A percentile compares a stretch with the other conserved stretches of the same genome.
phyloP scores from a whole-genome alignment of 441 rosid genomes.

The Pelargonium fulgidum region DNA sequence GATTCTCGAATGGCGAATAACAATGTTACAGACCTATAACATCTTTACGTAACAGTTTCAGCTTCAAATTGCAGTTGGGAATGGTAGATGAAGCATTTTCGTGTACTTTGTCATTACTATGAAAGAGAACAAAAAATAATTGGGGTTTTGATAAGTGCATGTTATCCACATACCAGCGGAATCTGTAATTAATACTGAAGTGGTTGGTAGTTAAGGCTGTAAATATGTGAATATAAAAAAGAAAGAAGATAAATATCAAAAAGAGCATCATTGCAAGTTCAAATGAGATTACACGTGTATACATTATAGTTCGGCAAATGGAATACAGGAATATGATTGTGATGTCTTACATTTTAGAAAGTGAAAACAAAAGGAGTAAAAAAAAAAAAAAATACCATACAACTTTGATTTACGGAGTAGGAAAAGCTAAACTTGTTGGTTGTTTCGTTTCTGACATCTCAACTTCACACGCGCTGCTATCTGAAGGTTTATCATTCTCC shows the following conservation, averaged over 20 bases:
- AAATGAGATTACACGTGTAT: neutral
- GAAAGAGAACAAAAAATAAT: too few relatives aligned
- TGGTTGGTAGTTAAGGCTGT: too few relatives aligned
- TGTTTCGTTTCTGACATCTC: constrained; percentile 71
- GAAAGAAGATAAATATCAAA: neutral
- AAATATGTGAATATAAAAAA: too few relatives aligned
- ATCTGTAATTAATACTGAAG: too few relatives aligned
- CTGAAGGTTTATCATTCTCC: constrained; percentile 32
- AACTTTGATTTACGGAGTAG: constrained; percentile 33
- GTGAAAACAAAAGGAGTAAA: neutral
- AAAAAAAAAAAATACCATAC: neutral
- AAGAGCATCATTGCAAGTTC: neutral
- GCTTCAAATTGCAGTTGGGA: too few relatives aligned
- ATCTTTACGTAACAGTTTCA: too few relatives aligned
- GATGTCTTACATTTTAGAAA: neutral
- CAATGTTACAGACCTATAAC: too few relatives aligned
- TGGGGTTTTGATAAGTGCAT: too few relatives aligned
- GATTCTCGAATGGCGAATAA: too few relatives aligned
- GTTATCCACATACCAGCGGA: too few relatives aligned
- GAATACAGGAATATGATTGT: neutral
- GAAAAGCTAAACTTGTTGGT: constrained; percentile 25
- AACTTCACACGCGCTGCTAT: constrained; percentile 46
- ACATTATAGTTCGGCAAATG: neutral
- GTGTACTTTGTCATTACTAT: too few relatives aligned
- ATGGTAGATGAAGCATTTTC: too few relatives aligned